A percentile compares a stretch with the other conserved stretches of the same genome.
phyloP scores from a whole-genome alignment of 441 rosid species.

The Eruca vesicaria region DNA sequence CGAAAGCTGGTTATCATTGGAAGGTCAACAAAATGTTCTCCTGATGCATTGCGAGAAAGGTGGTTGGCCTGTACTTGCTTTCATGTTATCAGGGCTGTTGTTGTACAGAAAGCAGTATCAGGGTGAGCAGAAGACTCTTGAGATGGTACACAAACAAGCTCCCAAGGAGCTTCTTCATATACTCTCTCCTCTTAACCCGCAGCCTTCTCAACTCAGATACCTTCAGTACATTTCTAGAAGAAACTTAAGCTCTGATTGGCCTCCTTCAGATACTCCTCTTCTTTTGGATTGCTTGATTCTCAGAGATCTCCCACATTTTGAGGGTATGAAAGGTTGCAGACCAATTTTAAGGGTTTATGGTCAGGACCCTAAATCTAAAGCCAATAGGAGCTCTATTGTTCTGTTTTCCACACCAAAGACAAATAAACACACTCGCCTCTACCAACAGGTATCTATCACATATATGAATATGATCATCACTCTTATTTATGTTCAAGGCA shows the following conservation, averaged over 20 bases:
- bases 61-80: conserved; percentile 96
- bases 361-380: conserved; percentile 71
- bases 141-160: conserved; percentile 96
- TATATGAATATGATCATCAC: not conserved
- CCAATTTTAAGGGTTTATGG: conserved; percentile 85
- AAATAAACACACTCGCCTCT: conserved; percentile 60
- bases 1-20: conserved; percentile 89
- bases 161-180: conserved; percentile 84
- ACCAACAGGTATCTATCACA: conserved; percentile 52
- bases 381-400: conserved; percentile 81
- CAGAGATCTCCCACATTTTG: conserved; percentile 69
- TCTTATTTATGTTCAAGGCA: not conserved
- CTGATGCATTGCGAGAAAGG: conserved; percentile 95
- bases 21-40: conserved; percentile 89
- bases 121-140: conserved; percentile 96
- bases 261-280: conserved; percentile 86
- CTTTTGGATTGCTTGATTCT: conserved; percentile 83
- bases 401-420: conserved; percentile 68
- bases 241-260: conserved; percentile 86
- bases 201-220: conserved; percentile 93
- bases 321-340: conserved; percentile 75
- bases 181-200: conserved; percentile 75
- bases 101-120: conserved; percentile 76
- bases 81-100: conserved; percentile 90
- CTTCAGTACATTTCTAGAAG: conserved; percentile 94